Percentiles rank a stretch among this genome's conserved stretches.
phyloP scores from a whole-genome alignment of 2,329 filamentous ascomycete species.

The Neonectria punicea region DNA sequence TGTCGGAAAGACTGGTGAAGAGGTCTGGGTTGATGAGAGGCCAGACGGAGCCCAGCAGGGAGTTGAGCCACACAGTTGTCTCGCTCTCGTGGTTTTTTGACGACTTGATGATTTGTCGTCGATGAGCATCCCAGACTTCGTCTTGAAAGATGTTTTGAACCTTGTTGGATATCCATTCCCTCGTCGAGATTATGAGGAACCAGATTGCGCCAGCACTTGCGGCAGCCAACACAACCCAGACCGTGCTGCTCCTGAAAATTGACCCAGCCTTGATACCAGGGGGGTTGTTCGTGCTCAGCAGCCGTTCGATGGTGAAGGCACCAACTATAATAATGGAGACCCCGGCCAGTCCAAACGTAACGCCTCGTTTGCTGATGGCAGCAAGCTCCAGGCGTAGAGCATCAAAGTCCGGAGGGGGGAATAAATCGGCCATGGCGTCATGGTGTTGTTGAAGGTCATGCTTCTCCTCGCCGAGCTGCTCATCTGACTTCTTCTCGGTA shows the following conservation, averaged over 20 bases:
- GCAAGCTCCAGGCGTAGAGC: conserved; percentile 49
- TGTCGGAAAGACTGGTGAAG: conserved; percentile 74
- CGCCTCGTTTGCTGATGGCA: conserved; percentile 45
- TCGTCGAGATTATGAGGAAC: conserved; percentile 57
- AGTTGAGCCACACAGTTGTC: conserved; percentile 80
- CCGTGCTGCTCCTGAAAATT: conserved; percentile 34
- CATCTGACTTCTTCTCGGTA: conserved; percentile 52
- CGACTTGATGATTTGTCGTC: conserved; percentile 59
- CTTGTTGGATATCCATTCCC: conserved; percentile 70
- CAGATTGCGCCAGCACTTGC: conserved; percentile 43
- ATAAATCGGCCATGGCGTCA: conserved; percentile 55
- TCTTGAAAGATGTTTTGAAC: conserved; percentile 73
- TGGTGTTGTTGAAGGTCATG: conserved; percentile 50
- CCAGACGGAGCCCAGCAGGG: conserved; percentile 74
- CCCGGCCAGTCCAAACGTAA: conserved; percentile 52
- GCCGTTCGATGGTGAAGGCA: conserved; percentile 37
- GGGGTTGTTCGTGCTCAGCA: conserved; percentile 28
- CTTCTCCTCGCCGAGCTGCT: conserved; percentile 51
- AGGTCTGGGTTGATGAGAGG: conserved; percentile 80
- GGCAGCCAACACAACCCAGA: conserved; percentile 43
- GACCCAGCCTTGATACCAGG: conserved; percentile 17
- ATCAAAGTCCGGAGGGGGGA: conserved; percentile 61
- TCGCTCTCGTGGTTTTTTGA: conserved; percentile 61
- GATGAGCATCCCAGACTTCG: conserved; percentile 74
- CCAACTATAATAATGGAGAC: conserved; percentile 46